Base-by-base conservation (phyloP, 2,329 filamentous ascomycete species). In the Bertia moriformis region DNA sequence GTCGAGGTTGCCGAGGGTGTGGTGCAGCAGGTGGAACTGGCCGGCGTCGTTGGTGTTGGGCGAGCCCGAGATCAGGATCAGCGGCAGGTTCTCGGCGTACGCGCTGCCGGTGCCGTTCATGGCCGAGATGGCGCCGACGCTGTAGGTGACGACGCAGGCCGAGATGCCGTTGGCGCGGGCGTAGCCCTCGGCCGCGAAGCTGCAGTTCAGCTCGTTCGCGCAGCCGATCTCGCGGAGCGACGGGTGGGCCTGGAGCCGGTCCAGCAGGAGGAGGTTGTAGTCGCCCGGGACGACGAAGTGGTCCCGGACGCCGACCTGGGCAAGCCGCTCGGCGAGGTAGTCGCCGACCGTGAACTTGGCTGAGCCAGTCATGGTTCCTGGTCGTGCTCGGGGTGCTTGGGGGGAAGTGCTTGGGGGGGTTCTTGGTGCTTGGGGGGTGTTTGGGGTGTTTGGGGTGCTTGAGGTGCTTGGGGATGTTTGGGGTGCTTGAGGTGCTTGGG, bases 151-250 rank as follows among this genome's bases (percentile, higher is more conserved):
- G 40, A 51, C 48, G 41, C 48, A 50, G 33, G 44, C 46, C 5
- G 49, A 49, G 39, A 42, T 48, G 44, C 51, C 51, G 24, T 49
- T 48, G 39, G 47, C 46, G 24, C 51, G 49, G 41, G 50, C 51
- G 33, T 53, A 52, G 35, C 51, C 51, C 42, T 53, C 51, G 35
- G 51, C 51, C 20, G 51, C 50, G 40, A 52, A 40, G 32, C 45
- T 46, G 44, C 48, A 52, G 45, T 53, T 53, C 42, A 53, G 50
- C 46, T 53, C 51, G 39, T 53, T 53, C 30, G 49, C 45, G 22
- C 49, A 52, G 19, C 50, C 50, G 36, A 53, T 39, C 42, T 51
- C 47, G 15, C 37, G 48, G 18, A 53, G 44, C 19, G 47, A 40
- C 10, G 48, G 46, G 35, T 49, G 41, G 19, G 45, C 43, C 30